Percentiles rank a stretch among this genome's conserved stretches.
Conservation (phyloP, 2,329 filamentous ascomycete genomes). For the Diaporthe velutina region DNA sequence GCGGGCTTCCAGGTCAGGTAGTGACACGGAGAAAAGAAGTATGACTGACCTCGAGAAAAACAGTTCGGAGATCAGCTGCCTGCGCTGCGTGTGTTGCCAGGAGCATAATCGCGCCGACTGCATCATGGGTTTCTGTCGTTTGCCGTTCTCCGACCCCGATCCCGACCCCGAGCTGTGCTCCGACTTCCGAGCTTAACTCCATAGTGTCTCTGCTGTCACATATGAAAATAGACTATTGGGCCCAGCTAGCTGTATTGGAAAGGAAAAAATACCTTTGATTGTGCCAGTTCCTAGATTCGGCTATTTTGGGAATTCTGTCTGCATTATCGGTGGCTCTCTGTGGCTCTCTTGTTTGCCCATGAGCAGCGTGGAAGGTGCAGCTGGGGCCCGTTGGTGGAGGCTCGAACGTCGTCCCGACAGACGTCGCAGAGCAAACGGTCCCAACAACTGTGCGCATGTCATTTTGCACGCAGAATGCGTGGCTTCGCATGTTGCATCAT, state of each 20-base stretch:
- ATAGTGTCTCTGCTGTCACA: too few species aligned
- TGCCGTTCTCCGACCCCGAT: conserved; percentile 21
- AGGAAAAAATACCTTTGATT: background rate
- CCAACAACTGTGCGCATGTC: fast-evolving
- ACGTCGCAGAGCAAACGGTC: background rate
- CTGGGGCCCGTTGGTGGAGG: background rate
- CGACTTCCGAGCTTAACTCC: background rate
- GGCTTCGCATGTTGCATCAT: too few species aligned
- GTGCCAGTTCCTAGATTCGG: too few species aligned
- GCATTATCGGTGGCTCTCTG: background rate
- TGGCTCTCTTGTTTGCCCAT: background rate
- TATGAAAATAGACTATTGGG: background rate
- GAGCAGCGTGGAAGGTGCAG: background rate
- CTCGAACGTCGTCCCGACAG: background rate
- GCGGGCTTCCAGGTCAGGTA: too few species aligned
- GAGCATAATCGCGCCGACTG: background rate
- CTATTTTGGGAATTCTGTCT: background rate
- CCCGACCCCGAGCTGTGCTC: background rate
- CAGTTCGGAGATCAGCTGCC: background rate
- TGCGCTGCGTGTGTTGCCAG: background rate
- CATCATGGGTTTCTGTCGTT: conserved; percentile 7
- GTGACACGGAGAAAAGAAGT: background rate
- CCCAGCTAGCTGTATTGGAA: background rate
- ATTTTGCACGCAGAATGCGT: fast-evolving
- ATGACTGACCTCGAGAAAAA: background rate